Base-by-base conservation (phyloP, 2,329 filamentous ascomycete species). In the Pseudophaeomoniella oleicola region DNA sequence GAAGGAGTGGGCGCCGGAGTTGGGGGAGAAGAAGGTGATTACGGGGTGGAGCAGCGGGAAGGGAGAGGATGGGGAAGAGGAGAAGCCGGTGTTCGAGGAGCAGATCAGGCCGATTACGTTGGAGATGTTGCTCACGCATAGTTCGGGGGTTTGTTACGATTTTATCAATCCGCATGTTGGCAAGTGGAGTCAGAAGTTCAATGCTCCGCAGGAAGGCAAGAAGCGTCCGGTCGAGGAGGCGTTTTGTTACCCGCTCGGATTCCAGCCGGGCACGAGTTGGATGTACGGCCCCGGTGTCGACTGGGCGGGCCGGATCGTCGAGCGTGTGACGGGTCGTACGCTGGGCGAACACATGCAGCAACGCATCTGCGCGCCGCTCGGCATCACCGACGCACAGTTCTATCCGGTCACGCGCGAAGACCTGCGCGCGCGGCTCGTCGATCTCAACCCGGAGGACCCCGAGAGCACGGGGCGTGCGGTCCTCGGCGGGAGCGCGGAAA, bases 231-330 rank as follows among this genome's bases (percentile, higher is more conserved):
- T 73, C 0, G 57, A 63, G 9, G 57, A 64, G 13, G 44, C 57
- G 0, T 69, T 60, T 40, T 40, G 42, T 6, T 57, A 37, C 17
- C 67, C 69, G 0, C 58, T 74, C 2, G 35, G 48, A 5, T 71
- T 62, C 42, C 64, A 75, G 38, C 71, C 71, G 1, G 70, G 69
- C 0, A 49, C 53, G 0, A 50, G 55, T 2, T 75, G 69, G 69
- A 54, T 57, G 42, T 74, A 74, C 41, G 61, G 66, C 1, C 44
- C 58, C 1, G 57, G 61, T 1, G 46, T 67, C 1, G 71, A 75
- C 51, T 74, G 67, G 69, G 64, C 62, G 0, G 69, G 71, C 2
- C 55, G 59, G 1, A 52, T 72, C 1, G 55, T 74, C 1, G 69
- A 72, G 44, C 53, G 59, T 0, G 46, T 67, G 0, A 66, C 66